phyloP scores from a whole-genome alignment of 257 asterid species.

The Lavandula angustifolia region DNA sequence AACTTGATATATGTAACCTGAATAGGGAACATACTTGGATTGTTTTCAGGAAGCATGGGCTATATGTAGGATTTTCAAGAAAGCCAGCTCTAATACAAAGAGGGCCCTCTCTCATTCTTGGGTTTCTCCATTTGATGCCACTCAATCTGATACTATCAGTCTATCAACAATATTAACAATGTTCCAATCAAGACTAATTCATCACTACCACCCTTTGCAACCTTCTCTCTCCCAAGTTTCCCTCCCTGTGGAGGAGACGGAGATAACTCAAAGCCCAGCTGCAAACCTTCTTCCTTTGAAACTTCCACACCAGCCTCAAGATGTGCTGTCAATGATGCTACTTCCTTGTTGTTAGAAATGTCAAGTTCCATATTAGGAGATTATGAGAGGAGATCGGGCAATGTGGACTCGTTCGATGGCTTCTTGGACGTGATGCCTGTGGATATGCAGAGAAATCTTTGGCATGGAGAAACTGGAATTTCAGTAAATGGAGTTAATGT shows the following conservation, averaged over 20 bases:
- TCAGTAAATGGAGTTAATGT: conserved; percentile 27
- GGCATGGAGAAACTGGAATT: conserved; percentile 19
- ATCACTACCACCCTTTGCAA: conserved; percentile 40
- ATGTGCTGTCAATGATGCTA: conserved; percentile 45
- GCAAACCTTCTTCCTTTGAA: conserved; percentile 31
- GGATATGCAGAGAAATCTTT: conserved; percentile 34
- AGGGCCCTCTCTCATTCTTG: conserved; percentile 77
- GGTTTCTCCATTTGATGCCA: conserved; percentile 44
- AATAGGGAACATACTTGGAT: not conserved
- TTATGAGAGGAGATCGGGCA: conserved; percentile 26
- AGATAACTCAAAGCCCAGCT: not conserved
- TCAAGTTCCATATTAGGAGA: conserved; percentile 58
- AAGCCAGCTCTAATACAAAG: conserved; percentile 69
- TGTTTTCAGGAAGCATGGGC: conserved; percentile 82
- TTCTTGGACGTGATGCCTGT: conserved; percentile 24
- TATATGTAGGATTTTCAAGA: conserved; percentile 92
- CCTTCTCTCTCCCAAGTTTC: conserved; percentile 39
- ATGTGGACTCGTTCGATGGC: conserved; percentile 25
- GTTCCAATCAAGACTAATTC: conserved; percentile 23
- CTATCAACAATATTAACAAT: not conserved
- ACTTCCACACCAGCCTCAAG: conserved; percentile 29
- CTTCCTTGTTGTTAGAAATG: conserved; percentile 65
- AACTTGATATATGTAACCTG: not conserved
- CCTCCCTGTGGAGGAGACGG: conserved; percentile 29
- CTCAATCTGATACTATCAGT: conserved; percentile 11